Evolutionary conservation across 1,284 basidiomycete genomes (phyloP), one percentile per base, ranked within the genome.

Genomic region (Ganoderma meredithae): DNA sequence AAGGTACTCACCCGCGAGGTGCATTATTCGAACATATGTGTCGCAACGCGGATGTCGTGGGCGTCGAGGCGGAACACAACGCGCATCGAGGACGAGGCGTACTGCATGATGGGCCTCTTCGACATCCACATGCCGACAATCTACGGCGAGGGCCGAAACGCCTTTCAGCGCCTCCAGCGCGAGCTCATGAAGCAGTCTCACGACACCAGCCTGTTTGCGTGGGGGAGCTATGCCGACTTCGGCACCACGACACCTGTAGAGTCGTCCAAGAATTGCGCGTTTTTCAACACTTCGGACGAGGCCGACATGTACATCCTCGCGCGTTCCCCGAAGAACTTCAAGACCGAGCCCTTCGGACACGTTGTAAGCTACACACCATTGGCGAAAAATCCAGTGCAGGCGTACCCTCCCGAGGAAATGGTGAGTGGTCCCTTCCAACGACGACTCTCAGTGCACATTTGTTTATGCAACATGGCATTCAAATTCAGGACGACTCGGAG

Each of bases 11-110:
- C 47, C 2, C 10, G 47, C 47, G 47, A 52, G 1, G 47, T 52
- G 2, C 47, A 52, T 22, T 27, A 52, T 5, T 25, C 47, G 22
- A 52, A 12, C 3, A 1, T 52, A 4, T 52, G 22, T 12, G n/a
- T 68, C 60, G 67, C 60, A 13, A 60, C 43, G 13, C 52, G 67
- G 10, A 68, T 68, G 67, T 59, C 44, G 25, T 68, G 67, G 67
- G 67, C 67, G 2, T 41, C 60, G 3, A 19, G 40, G 13, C 63
- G 67, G 41, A 52, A 27, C 12, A 65, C 67, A 25, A 64, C 47
- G 52, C 59, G 60, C 19, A 9, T 62, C 1, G 67, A 68, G 55
- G 67, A 68, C 52, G 43, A 55, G 13, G 67, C 67, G 3, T 68
- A 68, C 27, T 59, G 47, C 22, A 61, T 68, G n/a, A 52, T 68